A percentile compares a stretch with the other conserved stretches of the same genome.
phyloP scores from a whole-genome alignment of 306 rosid genomes.

The Prunus fruticosa region DNA sequence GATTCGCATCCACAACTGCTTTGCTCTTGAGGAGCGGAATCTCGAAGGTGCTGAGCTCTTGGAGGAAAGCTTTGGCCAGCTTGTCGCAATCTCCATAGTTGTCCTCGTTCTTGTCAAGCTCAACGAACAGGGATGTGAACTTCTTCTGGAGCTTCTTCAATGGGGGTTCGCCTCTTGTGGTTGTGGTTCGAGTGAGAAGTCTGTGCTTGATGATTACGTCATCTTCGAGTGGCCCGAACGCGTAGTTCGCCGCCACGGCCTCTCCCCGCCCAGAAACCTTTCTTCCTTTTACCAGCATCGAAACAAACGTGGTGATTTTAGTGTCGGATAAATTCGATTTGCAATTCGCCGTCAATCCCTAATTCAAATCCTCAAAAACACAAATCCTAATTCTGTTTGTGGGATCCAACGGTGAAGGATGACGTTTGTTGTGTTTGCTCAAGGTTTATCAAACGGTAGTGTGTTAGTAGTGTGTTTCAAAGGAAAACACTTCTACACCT shows the following conservation, averaged over 20 bases:
- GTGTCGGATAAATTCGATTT: neutral
- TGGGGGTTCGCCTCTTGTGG: conserved; percentile 93
- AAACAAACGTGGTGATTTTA: neutral
- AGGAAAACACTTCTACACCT: neutral
- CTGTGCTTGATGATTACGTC: conserved; percentile 82
- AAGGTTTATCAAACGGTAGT: neutral
- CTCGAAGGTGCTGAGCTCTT: conserved; percentile 80
- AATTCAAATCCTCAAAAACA: neutral
- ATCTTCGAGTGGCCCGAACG: conserved; percentile 67
- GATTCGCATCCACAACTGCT: conserved; percentile 75
- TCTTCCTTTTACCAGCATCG: conserved; percentile 66
- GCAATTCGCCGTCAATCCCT: neutral
- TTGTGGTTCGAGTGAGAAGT: conserved; percentile 89
- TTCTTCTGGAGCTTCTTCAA: conserved; percentile 91
- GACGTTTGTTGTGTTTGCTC: neutral
- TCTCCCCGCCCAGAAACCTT: conserved; percentile 69
- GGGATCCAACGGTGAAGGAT: neutral
- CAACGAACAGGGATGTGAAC: conserved; percentile 68
- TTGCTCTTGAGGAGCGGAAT: conserved; percentile 87
- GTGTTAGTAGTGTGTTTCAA: neutral
- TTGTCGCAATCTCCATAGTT: conserved; percentile 66
- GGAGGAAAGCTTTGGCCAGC: conserved; percentile 72
- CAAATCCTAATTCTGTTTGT: neutral
- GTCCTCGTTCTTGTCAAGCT: conserved; percentile 57
- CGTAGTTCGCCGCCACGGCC: conserved; percentile 64